These are phyloP conservation scores for Pezicula radicicola DNA, from an alignment of 2,329 filamentous ascomycete genomes.

Conservation along the genomic window DNA sequence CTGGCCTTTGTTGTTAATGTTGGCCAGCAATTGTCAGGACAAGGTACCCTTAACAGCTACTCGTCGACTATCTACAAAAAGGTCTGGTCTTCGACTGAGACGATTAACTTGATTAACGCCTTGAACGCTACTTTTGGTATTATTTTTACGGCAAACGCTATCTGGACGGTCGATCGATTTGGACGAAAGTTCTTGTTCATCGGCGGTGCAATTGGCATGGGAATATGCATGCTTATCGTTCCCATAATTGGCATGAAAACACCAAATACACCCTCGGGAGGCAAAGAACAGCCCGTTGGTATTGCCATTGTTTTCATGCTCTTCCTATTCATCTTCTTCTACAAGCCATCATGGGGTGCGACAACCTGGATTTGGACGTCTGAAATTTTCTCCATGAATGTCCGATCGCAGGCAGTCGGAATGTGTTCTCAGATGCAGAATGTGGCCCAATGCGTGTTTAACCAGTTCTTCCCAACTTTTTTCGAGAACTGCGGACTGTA, in stretches of 20 bases:
- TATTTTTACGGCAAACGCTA: conserved; percentile 68
- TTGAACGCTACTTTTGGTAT: conserved; percentile 72
- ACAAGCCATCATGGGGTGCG: conserved; percentile 69
- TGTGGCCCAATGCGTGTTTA: conserved; percentile 64
- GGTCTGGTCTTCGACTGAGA: conserved; percentile 55
- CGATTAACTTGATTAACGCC: conserved; percentile 71
- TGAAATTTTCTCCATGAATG: conserved; percentile 69
- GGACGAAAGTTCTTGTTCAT: conserved; percentile 69
- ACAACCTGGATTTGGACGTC: conserved; percentile 71
- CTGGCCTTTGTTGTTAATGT: conserved; percentile 67
- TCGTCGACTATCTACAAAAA: conserved; percentile 73
- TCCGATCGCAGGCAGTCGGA: conserved; percentile 67
- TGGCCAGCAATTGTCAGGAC: conserved; percentile 69
- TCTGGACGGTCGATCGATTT: conserved; percentile 71
- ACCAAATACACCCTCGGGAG: conserved; percentile 45
- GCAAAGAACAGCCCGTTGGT: conserved; percentile 57
- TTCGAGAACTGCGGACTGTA: conserved; percentile 49
- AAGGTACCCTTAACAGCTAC: conserved; percentile 71
- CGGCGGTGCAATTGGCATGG: conserved; percentile 66
- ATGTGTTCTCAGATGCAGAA: conserved; percentile 62
- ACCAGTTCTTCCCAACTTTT: conserved; percentile 70
- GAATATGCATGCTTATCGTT: conserved; percentile 66
- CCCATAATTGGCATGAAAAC: conserved; percentile 55
- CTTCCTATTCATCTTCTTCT: conserved; percentile 65
- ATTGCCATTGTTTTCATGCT: conserved; percentile 68